Percentiles rank a stretch among this genome's conserved stretches.
Conservation (phyloP, 208 protist genomes). For the Trypanosoma avium region DNA sequence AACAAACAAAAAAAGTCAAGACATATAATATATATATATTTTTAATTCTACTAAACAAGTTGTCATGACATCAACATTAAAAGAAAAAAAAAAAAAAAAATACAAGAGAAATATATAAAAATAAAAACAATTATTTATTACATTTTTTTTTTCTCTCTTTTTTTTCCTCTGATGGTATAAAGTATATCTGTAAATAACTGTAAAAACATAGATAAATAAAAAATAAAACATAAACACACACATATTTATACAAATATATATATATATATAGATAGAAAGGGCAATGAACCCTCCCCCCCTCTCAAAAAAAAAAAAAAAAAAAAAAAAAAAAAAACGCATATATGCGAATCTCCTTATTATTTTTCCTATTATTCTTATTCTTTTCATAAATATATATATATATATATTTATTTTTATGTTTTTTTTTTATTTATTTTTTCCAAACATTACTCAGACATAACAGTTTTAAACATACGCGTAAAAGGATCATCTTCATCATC, state of each 20-base stretch:
- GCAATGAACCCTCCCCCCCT: too few species aligned
- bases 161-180: too few species aligned
- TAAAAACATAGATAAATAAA: too few species aligned
- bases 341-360: neutral
- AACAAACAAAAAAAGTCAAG: too few species aligned
- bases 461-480: slow-evolving; percentile 24
- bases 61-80: too few species aligned
- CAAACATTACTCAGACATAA: slow-evolving; percentile 14
- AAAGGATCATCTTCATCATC: slow-evolving; percentile 17
- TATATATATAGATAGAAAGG: too few species aligned
- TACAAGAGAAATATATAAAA: neutral
- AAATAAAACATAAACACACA: too few species aligned
- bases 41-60: too few species aligned
- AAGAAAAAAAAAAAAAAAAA: neutral
- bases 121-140: neutral
- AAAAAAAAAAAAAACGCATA: slow-evolving; percentile 4
- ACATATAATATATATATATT: too few species aligned
- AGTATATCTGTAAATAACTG: too few species aligned
- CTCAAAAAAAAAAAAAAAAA: neutral
- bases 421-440: neutral
- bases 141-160: too few species aligned
- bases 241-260: too few species aligned
- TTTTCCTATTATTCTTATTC: neutral
- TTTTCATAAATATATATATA: neutral
- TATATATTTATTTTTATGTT: neutral